Evolutionary conservation across 208 protist genomes (phyloP).

Genomic region (Wallacemonas sp.): DNA sequence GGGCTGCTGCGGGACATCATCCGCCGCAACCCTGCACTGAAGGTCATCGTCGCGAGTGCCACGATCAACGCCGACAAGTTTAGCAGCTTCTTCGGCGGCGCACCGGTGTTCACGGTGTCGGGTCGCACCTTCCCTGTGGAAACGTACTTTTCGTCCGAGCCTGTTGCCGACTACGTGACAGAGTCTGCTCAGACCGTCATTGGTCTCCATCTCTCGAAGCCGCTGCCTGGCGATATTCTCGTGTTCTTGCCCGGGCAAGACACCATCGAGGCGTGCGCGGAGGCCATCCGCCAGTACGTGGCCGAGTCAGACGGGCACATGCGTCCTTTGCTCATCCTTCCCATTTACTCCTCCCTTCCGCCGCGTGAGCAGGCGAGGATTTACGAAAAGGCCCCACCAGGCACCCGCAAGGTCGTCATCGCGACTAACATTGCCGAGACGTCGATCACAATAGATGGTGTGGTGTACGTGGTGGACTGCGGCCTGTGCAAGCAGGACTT

Average conservation of each 20-base stretch:
- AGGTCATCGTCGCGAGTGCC: conserved; percentile 97
- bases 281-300: conserved; percentile 57
- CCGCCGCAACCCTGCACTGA: conserved; percentile 86
- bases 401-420: conserved; percentile 96
- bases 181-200: conserved; percentile 94
- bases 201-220: conserved; percentile 85
- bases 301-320: conserved; percentile 51
- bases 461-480: conserved; percentile 98
- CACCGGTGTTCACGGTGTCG: conserved; percentile 93
- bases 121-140: conserved; percentile 98
- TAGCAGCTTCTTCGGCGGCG: conserved; percentile 94
- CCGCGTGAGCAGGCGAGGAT: conserved; percentile 98
- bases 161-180: conserved; percentile 98
- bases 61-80: conserved; percentile 99
- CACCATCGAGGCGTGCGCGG: conserved; percentile 94
- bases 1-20: conserved; percentile 85
- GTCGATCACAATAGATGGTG: conserved; percentile 99
- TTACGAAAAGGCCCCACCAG: conserved; percentile 94
- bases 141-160: conserved; percentile 91
- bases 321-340: conserved; percentile 93
- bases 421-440: conserved; percentile 99
- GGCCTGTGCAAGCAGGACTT: conserved; percentile 97
- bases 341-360: conserved; percentile 98
- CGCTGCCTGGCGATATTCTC: conserved; percentile 98
- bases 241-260: conserved; percentile 99